Evolutionary conservation across 129 eudicot genomes (phyloP), one percentile per base, ranked within the genome.

Genomic region (sunflower (Helianthus annuus)): DNA sequence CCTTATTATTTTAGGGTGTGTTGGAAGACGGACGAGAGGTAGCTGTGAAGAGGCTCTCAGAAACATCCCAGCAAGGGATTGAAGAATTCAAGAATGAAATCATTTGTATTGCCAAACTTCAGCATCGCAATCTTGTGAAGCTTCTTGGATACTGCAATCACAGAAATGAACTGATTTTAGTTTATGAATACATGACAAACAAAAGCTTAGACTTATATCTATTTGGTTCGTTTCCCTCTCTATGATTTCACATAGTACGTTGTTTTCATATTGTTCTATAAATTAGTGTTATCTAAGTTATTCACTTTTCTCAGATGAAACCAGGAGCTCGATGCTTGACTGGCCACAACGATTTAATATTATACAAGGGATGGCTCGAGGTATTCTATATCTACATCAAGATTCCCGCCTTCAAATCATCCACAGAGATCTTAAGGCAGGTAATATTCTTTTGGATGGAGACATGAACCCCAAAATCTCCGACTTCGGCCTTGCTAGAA

Each of bases 171-270:
- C 71, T 53, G 72, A 61, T 77, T 45, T 17, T 78, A 61, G 40
- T 71, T 14, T 78, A 78, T 42, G 82, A 78, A 46, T 78, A 71
- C 68, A 78, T 78, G 82, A 42, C 72, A 53, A 78, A 78, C 77
- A 60, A 71, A 71, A 71, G 78, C 73, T 56, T 78, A 64, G 82
- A 78, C 76, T 16, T 56, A 7, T 29, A 55, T 51, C 10, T 78
- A 53, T 78, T 71, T 51, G 76, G 81, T 77, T 54, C 2, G 69
- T 19, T 19, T 19, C n/a, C n/a, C n/a, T n/a, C n/a, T n/a, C n/a
- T n/a, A n/a, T n/a, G n/a, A n/a, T n/a, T n/a, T n/a, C n/a, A n/a
- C n/a, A n/a, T n/a, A n/a, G n/a, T n/a, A n/a, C n/a, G n/a, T n/a
- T n/a, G n/a, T n/a, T n/a, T n/a, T n/a, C n/a, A n/a, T n/a, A n/a